Evolutionary conservation across 2,329 filamentous ascomycete genomes (phyloP), one percentile per base, ranked within the genome.

Genomic region (Fusarium sp.): DNA sequence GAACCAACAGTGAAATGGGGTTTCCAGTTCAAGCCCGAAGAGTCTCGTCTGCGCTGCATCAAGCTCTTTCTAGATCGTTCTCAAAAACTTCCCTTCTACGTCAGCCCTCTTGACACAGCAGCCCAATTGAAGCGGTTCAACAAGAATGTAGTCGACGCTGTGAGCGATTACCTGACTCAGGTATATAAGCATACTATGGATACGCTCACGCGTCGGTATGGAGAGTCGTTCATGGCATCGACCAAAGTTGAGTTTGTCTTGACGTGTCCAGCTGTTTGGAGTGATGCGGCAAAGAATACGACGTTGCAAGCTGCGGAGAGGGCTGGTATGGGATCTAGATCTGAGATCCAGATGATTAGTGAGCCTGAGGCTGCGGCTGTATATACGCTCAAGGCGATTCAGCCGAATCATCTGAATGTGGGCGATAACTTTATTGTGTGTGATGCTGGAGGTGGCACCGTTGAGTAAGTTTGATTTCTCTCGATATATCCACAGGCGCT

Each of bases 181-280:
- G 87, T 95, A 51, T 90, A 93, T 78, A 85, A 87, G 61, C 92
- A 95, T 77, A 94, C 92, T 38, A 93, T 94, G 87, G 90, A 94
- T 76, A 93, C 90, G 0, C 83, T 95, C 69, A 91, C 88, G 2
- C 84, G 90, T 65, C 84, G 92, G 49, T 95, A 94, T 76, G 92
- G 92, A 73, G 90, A 92, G 80, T 90, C 89, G 0, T 95, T 95
- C 75, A 93, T 95, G 89, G 87, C 87, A 9, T 89, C 88, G 10
- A 94, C 92, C 8, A 90, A 89, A 73, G 89, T 94, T 42, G 90
- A 95, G 67, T 95, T 93, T 73, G 91, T 95, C 51, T 84, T 96
- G 59, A 95, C 92, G 1, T 93, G 92, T 54, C 93, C 93, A 10
- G 93, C 93, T 10, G 92, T 95, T 10, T 96, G 93, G 93, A 93